A percentile compares a stretch with the other conserved stretches of the same genome.
phyloP scores from a whole-genome alignment of 2,329 filamentous ascomycete species.

The Stromatinia cepivora region DNA sequence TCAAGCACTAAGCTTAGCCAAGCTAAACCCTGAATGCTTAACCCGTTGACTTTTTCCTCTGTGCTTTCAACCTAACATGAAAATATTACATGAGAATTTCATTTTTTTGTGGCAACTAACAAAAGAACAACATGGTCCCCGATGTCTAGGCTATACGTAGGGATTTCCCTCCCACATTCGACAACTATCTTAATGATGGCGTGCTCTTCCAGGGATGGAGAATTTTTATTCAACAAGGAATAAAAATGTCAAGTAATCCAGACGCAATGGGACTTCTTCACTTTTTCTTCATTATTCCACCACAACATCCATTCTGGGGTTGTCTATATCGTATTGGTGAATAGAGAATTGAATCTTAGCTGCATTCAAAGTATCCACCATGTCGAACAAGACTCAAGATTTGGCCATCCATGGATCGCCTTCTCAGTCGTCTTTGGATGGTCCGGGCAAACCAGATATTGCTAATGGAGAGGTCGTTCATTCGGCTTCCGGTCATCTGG shows the following conservation, averaged over 20 bases:
- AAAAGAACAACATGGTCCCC: constrained; percentile 1
- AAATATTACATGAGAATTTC: constrained; percentile 20
- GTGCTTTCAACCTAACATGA: constrained; percentile 5
- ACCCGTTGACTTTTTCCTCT: background rate
- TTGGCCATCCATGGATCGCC: constrained; percentile 2
- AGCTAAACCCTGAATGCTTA: constrained; percentile 17
- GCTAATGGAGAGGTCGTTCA: constrained; percentile 19
- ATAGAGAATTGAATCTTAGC: constrained; percentile 18
- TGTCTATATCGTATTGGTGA: constrained; percentile 18
- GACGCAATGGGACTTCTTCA: background rate
- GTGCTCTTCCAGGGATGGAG: constrained; percentile 13
- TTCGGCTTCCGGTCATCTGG: constrained; percentile 14
- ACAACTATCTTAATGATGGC: constrained; percentile 13
- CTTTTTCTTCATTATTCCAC: background rate
- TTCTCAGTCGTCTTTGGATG: constrained; percentile 6
- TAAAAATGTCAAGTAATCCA: constrained; percentile 17
- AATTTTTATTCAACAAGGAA: constrained; percentile 6
- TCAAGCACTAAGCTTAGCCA: constrained; percentile 2
- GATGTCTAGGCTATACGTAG: background rate
- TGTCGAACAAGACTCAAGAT: constrained; percentile 17
- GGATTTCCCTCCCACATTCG: constrained; percentile 11
- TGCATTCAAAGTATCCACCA: constrained; percentile 22
- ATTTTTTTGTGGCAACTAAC: constrained; percentile 11
- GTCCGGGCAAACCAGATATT: constrained; percentile 11
- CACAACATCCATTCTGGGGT: background rate